Conservation (phyloP, 2,329 filamentous ascomycete genomes). For the Colletotrichum falcatum region DNA sequence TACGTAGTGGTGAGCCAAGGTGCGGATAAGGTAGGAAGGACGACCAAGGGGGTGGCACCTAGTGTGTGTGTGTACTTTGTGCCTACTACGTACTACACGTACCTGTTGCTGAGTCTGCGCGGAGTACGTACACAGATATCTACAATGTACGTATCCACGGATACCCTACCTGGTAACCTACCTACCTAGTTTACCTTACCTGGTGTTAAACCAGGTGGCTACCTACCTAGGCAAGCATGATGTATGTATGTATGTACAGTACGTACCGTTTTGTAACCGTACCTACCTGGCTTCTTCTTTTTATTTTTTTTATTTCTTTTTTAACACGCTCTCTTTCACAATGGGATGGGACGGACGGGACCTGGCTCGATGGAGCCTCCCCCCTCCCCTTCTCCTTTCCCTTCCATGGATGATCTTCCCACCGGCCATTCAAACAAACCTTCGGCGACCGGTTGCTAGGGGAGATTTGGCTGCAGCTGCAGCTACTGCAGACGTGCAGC, state of each 20-base stretch:
- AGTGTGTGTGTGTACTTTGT: no score
- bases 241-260: no score
- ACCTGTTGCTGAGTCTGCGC: background rate
- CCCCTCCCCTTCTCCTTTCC: background rate
- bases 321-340: background rate
- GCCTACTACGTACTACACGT: no score
- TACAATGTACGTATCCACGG: no score
- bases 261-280: background rate
- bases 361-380: background rate
- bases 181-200: no score
- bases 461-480: slow-evolving; percentile 47
- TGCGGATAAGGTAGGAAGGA: slow-evolving; percentile 31
- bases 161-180: no score
- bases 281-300: background rate
- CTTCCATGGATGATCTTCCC: slow-evolving; percentile 17
- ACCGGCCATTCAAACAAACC: slow-evolving; percentile 6
- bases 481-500: slow-evolving; percentile 34
- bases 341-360: background rate
- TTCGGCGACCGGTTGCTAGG: slow-evolving; percentile 46
- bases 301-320: no score
- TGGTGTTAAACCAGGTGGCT: background rate
- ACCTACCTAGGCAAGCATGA: no score
- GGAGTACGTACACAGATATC: background rate
- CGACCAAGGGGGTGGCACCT: slow-evolving; percentile 12
- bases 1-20: slow-evolving; percentile 36